Base-by-base conservation (phyloP, 495 filamentous ascomycete genomes). In the Hyaloscypha bicolor region DNA sequence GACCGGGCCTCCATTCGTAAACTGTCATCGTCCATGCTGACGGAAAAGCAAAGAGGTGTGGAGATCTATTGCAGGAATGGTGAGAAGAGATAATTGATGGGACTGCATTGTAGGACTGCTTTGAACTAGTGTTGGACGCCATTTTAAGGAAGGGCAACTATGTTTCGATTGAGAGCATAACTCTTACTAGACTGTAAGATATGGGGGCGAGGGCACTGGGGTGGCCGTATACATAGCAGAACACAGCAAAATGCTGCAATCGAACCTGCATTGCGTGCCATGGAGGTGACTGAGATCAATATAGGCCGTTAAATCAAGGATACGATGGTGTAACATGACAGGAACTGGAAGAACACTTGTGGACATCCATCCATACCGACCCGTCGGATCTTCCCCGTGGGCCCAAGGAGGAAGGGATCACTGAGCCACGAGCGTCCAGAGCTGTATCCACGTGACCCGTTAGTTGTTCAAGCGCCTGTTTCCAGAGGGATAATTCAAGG, bases 81-180 rank as follows among this genome's bases (percentile, higher is more conserved):
- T 33, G 33, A 21, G 56, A 33, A 9, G 33, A 60, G 39, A 21
- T 62, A 62, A 30, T 62, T 12, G 60, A 62, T 8, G 37, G 60
- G 57, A 60, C 22, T 16, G 30, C 3, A 60, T 6, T 32, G 30
- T 60, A 9, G 30, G 57, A 60, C 57, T 32, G 33, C 25, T 58
- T 29, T 58, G 55, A 0, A 33, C n/a, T 11, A n/a, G 30, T 39
- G 31, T 22, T 60, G 31, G 57, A 22, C 30, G 8, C 57, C 57
- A 60, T 60, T n/a, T 16, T 1, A 19, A n/a, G n/a, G 21, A 60
- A 60, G 31, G 29, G n/a, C 16, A 48, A 48, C 4, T 6, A 48
- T 48, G 42, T 19, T 14, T 14, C 16, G 42, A 14, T 48, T 14
- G 9, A 6, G 9, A 14, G 42, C 9, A 48, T 19, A 48, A 14